phyloP scores from a whole-genome alignment of 2,329 filamentous ascomycete species.

The Colletotrichum spinosum region DNA sequence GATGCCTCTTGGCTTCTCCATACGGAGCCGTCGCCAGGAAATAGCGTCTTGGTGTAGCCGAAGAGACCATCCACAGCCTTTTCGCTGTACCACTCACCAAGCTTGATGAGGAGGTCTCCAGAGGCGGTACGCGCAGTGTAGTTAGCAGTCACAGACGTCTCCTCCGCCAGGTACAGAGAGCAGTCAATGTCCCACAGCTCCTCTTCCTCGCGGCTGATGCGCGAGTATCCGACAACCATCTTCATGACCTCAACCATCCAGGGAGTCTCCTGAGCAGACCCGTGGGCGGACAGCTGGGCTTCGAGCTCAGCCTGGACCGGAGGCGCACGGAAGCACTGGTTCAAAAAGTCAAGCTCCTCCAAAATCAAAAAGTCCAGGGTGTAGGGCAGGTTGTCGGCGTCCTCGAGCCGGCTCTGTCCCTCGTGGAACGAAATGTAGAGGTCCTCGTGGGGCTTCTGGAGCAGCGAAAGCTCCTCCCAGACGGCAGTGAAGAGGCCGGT shows the following conservation, averaged over 20 bases:
- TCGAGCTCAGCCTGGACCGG: conserved; percentile 92
- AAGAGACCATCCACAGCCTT: conserved; percentile 83
- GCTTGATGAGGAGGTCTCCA: conserved; percentile 90
- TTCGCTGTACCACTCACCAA: conserved; percentile 87
- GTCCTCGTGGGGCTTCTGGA: conserved; percentile 79
- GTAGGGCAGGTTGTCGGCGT: conserved; percentile 91
- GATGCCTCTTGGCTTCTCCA: conserved; percentile 81
- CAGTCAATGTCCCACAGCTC: conserved; percentile 97
- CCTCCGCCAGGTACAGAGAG: conserved; percentile 94
- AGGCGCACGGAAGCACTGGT: conserved; percentile 87
- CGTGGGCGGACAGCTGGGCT: conserved; percentile 74
- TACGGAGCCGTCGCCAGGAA: conserved; percentile 63
- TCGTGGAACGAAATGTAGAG: conserved; percentile 85
- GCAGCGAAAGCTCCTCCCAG: conserved; percentile 85
- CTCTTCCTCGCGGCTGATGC: conserved; percentile 93
- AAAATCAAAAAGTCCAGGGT: conserved; percentile 93
- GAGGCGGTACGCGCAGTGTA: conserved; percentile 95
- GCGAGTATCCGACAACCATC: conserved; percentile 85
- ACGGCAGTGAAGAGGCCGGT: conserved; percentile 85
- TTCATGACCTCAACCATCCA: conserved; percentile 93
- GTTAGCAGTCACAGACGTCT: conserved; percentile 93
- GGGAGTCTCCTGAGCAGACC: conserved; percentile 71
- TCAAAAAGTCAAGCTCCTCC: conserved; percentile 95
- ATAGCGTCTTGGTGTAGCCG: conserved; percentile 79
- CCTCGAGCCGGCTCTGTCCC: conserved; percentile 87